Evolutionary conservation across 306 rosid genomes (phyloP).

Genomic region (Albizia julibrissin): DNA sequence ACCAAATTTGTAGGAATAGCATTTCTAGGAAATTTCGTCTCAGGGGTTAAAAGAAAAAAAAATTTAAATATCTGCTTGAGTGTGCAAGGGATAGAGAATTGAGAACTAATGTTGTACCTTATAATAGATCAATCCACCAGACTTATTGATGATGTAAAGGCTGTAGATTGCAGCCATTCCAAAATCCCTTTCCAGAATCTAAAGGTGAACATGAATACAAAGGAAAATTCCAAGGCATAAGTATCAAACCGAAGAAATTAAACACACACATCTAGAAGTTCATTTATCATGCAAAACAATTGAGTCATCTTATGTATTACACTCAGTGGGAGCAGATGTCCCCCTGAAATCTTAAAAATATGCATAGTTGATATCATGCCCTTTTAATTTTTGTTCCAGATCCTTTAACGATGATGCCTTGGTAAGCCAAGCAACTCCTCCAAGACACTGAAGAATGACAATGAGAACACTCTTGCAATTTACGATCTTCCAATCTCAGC

Average conservation of each 20-base stretch:
- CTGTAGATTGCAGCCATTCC: slow-evolving; percentile 89
- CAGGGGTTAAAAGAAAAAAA: not conserved
- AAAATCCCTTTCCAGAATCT: slow-evolving; percentile 32
- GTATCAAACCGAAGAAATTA: not conserved
- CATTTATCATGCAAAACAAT: not conserved
- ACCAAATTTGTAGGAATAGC: not conserved
- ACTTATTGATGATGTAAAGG: slow-evolving; percentile 90
- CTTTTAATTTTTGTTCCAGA: not conserved
- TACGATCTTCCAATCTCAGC: not conserved
- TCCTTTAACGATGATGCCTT: not conserved
- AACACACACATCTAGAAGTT: not conserved
- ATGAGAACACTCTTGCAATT: not conserved
- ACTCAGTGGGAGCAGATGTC: not conserved
- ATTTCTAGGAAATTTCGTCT: not conserved
- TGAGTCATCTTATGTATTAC: not conserved
- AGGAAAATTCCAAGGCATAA: slow-evolving; percentile 2
- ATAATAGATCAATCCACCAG: slow-evolving; percentile 92
- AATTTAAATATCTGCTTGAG: not conserved
- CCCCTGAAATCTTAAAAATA: not conserved
- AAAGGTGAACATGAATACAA: slow-evolving; percentile 2
- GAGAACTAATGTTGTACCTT: slow-evolving; percentile 48
- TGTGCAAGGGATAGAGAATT: slow-evolving; percentile 18
- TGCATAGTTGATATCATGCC: not conserved
- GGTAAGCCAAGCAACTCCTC: no score
- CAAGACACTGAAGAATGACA: not conserved